phyloP scores from a whole-genome alignment of 2,329 filamentous ascomycete species.

The Fusarium sp. region DNA sequence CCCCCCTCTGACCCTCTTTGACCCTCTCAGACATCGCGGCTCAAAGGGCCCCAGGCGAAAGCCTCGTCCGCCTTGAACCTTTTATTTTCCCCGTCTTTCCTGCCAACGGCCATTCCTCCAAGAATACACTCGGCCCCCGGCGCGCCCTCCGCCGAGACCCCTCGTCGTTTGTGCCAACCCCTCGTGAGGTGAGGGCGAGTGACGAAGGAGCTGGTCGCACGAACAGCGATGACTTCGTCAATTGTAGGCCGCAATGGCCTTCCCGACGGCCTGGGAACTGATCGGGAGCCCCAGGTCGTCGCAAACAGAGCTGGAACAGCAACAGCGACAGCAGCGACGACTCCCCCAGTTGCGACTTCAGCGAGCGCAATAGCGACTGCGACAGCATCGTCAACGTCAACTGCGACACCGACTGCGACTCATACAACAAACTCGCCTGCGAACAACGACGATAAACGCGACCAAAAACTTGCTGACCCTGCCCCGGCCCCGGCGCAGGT shows the following conservation, averaged over 20 bases:
- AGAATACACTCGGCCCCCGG: conserved; percentile 32
- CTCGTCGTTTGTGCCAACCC: conserved; percentile 37
- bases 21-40: conserved; percentile 49
- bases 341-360: conserved; percentile 17
- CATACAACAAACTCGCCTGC: conserved; percentile 25
- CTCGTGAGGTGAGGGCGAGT: conserved; percentile 47
- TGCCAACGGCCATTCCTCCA: conserved; percentile 37
- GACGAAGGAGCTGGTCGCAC: conserved; percentile 68
- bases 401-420: conserved; percentile 23
- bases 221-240: conserved; percentile 73
- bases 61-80: conserved; percentile 47
- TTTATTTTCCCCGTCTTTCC: conserved; percentile 46
- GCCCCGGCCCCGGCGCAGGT: conserved; percentile 1
- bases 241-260: conserved; percentile 56
- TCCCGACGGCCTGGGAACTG: conserved; percentile 37
- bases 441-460: conserved; percentile 31
- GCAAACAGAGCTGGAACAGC: conserved; percentile 31
- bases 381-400: conserved; percentile 10
- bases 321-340: conserved; percentile 19
- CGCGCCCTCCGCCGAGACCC: conserved; percentile 38
- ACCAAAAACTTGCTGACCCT: conserved; percentile 26
- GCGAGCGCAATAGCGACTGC: conserved; percentile 28
- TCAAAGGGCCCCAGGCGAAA: conserved; percentile 47
- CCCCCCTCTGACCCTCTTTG: conserved; percentile 24
- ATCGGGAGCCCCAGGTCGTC: conserved; percentile 43